A percentile compares a stretch with the other conserved stretches of the same genome.
phyloP scores from a whole-genome alignment of 2,329 filamentous ascomycete genomes.

The Amphichorda felina region DNA sequence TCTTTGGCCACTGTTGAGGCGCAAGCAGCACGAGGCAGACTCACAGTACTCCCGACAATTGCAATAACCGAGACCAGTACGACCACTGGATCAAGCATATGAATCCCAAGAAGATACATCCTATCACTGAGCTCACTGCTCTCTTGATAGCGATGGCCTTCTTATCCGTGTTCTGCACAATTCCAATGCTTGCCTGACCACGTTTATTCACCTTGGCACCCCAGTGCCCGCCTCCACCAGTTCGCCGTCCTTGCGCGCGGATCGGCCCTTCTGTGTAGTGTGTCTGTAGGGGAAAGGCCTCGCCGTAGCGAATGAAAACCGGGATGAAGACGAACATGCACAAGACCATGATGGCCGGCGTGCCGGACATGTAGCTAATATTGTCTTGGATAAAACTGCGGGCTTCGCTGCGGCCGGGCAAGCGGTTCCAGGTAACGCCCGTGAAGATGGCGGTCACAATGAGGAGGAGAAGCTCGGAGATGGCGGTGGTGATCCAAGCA shows the following conservation, averaged over 20 bases:
- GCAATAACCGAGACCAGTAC: constrained; percentile 9
- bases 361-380: constrained; percentile 9
- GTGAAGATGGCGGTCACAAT: constrained; percentile 11
- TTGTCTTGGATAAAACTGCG: constrained; percentile 8
- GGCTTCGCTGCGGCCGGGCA: constrained; percentile 4
- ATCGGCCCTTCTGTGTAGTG: neutral
- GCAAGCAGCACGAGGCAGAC: neutral
- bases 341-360: constrained; percentile 9
- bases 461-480: constrained; percentile 9
- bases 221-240: constrained; percentile 9
- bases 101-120: constrained; percentile 6
- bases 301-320: constrained; percentile 10
- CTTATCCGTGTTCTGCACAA: constrained; percentile 4
- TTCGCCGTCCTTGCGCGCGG: constrained; percentile 7
- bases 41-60: constrained; percentile 7
- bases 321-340: constrained; percentile 9
- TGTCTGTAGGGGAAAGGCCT: constrained; percentile 9
- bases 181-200: constrained; percentile 7
- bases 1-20: no score
- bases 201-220: constrained; percentile 7
- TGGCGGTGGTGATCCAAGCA: constrained; percentile 8
- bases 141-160: constrained; percentile 5
- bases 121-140: constrained; percentile 4
- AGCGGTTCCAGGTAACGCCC: constrained; percentile 12
- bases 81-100: constrained; percentile 7